Evolutionary conservation across 495 filamentous ascomycete species (phyloP).

Genomic region (Tuber magnatum): DNA sequence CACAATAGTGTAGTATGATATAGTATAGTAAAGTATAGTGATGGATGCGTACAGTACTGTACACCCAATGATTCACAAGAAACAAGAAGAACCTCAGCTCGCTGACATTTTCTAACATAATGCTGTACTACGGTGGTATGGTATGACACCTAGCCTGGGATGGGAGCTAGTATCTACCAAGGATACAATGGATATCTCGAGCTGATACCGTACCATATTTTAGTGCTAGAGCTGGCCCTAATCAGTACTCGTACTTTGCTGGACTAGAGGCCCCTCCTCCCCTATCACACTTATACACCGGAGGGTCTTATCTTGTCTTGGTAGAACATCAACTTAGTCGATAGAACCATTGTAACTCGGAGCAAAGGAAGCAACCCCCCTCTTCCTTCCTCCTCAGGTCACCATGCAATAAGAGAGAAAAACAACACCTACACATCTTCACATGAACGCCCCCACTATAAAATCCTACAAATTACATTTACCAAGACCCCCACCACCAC

Average conservation of each 20-base stretch:
- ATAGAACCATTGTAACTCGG: neutral
- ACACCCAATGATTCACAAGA: neutral
- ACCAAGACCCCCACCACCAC: neutral
- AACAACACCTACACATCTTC: neutral
- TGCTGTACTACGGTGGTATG: neutral
- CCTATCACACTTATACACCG: neutral
- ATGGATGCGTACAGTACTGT: neutral
- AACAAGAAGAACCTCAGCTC: neutral
- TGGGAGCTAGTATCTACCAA: neutral
- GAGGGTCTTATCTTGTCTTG: neutral
- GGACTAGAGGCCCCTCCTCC: neutral
- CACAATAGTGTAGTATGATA: no score
- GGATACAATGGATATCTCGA: neutral
- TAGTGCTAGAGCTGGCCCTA: neutral
- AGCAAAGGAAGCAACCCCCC: neutral
- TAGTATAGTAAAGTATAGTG: neutral
- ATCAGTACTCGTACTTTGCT: neutral
- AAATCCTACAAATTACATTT: neutral
- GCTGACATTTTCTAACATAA: neutral
- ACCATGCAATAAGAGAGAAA: neutral
- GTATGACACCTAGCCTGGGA: neutral
- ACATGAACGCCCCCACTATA: neutral
- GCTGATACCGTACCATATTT: neutral
- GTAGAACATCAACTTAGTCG: neutral
- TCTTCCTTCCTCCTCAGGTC: neutral